Conservation (phyloP, 371 early-diverging fungal species). For the Actinomortierella wolfii region DNA sequence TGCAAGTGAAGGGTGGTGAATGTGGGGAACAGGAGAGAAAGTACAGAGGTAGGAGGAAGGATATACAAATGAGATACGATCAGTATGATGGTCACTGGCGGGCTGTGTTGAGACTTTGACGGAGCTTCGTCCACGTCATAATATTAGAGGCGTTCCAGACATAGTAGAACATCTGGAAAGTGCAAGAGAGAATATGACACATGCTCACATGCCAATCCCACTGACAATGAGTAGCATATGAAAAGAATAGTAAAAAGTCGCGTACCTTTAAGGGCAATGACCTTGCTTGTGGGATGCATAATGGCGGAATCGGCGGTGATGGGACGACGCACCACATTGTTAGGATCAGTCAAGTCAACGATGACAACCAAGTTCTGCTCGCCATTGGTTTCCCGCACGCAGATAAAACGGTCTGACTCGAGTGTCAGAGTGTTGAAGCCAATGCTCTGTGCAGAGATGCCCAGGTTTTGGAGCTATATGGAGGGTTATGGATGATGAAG, state of each 20-base stretch:
- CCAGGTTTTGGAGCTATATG: slow-evolving; percentile 85
- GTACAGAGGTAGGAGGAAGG: neutral
- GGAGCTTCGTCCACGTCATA: no score
- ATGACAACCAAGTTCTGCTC: slow-evolving; percentile 91
- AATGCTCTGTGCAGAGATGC: slow-evolving; percentile 91
- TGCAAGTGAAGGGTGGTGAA: no score
- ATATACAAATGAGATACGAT: neutral
- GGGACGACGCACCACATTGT: slow-evolving; percentile 85
- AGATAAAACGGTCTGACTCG: slow-evolving; percentile 97
- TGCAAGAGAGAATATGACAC: no score
- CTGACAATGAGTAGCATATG: neutral
- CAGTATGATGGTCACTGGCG: neutral
- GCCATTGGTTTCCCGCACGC: slow-evolving; percentile 91
- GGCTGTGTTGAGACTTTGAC: no score
- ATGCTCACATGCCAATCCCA: no score
- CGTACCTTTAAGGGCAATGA: slow-evolving; percentile 94
- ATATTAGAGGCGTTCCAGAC: no score
- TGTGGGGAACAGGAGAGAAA: neutral
- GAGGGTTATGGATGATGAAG: slow-evolving; percentile 1
- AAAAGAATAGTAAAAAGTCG: neutral
- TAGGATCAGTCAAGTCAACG: slow-evolving; percentile 87
- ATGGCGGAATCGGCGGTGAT: slow-evolving; percentile 98
- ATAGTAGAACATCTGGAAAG: no score
- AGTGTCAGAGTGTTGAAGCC: slow-evolving; percentile 97
- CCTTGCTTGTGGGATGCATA: slow-evolving; percentile 92